Conservation (phyloP, 306 rosid species). For the Citrullus amarus region DNA sequence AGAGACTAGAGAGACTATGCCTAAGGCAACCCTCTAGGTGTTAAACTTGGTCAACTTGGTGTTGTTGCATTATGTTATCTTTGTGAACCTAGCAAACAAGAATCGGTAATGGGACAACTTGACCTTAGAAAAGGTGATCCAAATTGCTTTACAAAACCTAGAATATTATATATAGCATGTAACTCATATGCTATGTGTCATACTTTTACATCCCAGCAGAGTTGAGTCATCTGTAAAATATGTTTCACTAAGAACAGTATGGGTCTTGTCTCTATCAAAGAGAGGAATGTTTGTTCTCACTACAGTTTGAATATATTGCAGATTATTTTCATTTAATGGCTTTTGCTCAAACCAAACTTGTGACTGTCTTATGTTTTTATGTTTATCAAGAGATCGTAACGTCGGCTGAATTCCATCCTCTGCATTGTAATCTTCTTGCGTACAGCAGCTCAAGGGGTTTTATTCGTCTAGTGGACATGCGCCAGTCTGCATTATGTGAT, state of each 20-base stretch:
- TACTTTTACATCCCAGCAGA: not conserved
- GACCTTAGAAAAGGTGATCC: too few species aligned
- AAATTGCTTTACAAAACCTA: not conserved
- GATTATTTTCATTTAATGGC: not conserved
- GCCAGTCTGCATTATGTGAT: slow-evolving; percentile 55
- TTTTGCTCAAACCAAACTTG: not conserved
- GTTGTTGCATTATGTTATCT: not conserved
- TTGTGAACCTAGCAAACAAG: not conserved
- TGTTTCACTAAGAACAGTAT: not conserved
- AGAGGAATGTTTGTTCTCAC: not conserved
- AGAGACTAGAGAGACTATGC: not conserved
- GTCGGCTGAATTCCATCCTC: slow-evolving; percentile 64
- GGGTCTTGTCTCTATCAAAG: not conserved
- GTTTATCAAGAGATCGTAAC: slow-evolving; percentile 52
- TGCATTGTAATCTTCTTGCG: slow-evolving; percentile 65
- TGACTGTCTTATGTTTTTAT: slow-evolving; percentile 6
- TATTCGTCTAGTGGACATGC: slow-evolving; percentile 60
- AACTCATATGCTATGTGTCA: not conserved
- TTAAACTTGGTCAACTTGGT: not conserved
- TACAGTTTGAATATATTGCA: not conserved
- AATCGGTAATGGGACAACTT: not conserved
- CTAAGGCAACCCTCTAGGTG: not conserved
- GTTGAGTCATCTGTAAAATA: not conserved
- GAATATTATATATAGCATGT: not conserved
- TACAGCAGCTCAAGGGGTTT: slow-evolving; percentile 67